Evolutionary conservation across 805 yeast genomes (phyloP).

Genomic region (Tetrapisispora phaffii): DNA sequence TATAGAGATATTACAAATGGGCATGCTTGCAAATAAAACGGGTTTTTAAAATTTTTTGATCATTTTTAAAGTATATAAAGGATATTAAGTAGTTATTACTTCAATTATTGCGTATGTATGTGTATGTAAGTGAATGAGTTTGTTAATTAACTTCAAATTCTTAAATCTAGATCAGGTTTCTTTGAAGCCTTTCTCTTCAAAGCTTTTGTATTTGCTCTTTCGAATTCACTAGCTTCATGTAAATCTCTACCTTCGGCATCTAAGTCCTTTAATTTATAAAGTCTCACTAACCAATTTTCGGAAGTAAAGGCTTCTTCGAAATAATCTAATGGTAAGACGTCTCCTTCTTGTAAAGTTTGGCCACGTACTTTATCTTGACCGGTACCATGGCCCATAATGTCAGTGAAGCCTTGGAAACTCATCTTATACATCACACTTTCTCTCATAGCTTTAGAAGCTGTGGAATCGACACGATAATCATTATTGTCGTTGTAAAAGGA

Average conservation of each 20-base stretch:
- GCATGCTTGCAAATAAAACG: background rate
- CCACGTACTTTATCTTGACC: conserved; percentile 81
- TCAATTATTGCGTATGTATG: background rate
- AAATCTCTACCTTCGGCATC: conserved; percentile 82
- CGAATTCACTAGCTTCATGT: conserved; percentile 45
- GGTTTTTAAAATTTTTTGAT: background rate
- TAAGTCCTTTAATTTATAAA: conserved; percentile 80
- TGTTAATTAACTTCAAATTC: conserved; percentile 19
- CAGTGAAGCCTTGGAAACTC: conserved; percentile 81
- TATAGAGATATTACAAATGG: background rate
- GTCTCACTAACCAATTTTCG: conserved; percentile 93
- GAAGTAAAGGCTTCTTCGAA: conserved; percentile 92
- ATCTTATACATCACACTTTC: conserved; percentile 89
- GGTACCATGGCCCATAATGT: conserved; percentile 46
- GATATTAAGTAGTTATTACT: background rate
- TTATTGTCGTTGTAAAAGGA: conserved; percentile 76
- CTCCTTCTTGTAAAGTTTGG: conserved; percentile 52
- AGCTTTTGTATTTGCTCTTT: conserved; percentile 29
- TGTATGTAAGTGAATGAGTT: background rate
- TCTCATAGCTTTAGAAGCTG: conserved; percentile 77
- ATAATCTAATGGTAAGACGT: conserved; percentile 51
- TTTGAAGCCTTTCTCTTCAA: conserved; percentile 35
- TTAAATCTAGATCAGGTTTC: conserved; percentile 46
- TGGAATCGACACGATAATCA: conserved; percentile 76
- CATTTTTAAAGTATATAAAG: conserved; percentile 5